Evolutionary conservation across 208 protist genomes (phyloP).

Genomic region (Acanthamoeba healyi): DNA sequence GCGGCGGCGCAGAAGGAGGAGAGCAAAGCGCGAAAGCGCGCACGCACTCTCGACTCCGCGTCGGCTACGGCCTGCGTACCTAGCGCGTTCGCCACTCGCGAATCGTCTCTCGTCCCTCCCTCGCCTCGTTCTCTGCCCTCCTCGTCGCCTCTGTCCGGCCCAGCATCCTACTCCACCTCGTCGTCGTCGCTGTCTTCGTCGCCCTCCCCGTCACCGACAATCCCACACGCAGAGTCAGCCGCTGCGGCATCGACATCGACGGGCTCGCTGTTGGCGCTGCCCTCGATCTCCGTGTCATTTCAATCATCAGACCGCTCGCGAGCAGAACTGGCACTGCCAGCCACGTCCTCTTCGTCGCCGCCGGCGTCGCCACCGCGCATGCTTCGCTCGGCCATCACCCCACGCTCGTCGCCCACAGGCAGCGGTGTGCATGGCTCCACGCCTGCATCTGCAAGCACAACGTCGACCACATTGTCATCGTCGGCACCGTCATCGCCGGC

Average conservation of each 20-base stretch:
- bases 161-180: not conserved
- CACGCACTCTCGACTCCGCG: conserved; percentile 16
- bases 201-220: not conserved
- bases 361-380: not conserved
- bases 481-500: not conserved
- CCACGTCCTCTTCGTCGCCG: not conserved
- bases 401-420: not conserved
- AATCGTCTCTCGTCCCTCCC: not conserved
- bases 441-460: too few species aligned
- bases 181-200: not conserved
- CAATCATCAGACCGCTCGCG: not conserved
- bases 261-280: not conserved
- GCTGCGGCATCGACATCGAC: not conserved
- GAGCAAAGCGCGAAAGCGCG: not conserved
- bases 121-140: conserved; percentile 20
- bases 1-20: not conserved
- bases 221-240: not conserved
- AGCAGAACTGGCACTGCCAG: not conserved
- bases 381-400: conserved; percentile 14
- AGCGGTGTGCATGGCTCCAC: not conserved
- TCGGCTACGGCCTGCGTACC: not conserved
- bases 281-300: conserved; percentile 1
- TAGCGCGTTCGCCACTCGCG: not conserved
- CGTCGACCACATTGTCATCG: not conserved
- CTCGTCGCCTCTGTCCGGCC: not conserved